Base-by-base conservation (phyloP, 2,329 filamentous ascomycete species). In the Claviceps digitariae region DNA sequence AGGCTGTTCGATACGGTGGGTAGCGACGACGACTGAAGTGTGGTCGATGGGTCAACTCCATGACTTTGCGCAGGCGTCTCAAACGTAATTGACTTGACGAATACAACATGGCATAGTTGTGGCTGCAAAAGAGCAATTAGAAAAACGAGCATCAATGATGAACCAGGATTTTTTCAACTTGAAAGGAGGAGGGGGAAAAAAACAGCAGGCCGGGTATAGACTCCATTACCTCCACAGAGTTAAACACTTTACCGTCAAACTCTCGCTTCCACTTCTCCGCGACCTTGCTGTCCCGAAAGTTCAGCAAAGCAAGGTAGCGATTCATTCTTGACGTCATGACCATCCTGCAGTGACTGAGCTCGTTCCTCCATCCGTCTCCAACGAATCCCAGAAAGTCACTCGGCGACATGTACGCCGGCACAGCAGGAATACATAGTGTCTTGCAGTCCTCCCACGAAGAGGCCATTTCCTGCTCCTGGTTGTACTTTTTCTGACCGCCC, bases 161-260 rank as follows among this genome's bases (percentile, higher is more conserved):
- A 34, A 34, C 3, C 31, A 9, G 10, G 31, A 34, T 34, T 34
- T 46, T 4, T 34, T 46, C 6, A 40, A 38, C 15, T 20, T 29
- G 8, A 15, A 38, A 21, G 25, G 9, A 29, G 27, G 9, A 29
- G 27, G 4, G 9, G 1, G 31, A 7, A 25, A 44, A 44, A 44
- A 21, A 23, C 13, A 36, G 15, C 13, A 36, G 2, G 4, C 27
- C 27, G 27, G 15, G 5, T 15, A 15, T 10, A 36, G 34, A n/a
- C 6, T 2, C 15, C 36, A 38, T 10, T 70, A 88, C 87, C 76
- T 94, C 89, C 76, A 95, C 88, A 55, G 82, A 85, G 63, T 94
- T 95, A 65, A 97, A 97, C 0, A 91, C 79, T 66, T 87, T 93
- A 20, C 93, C 93, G 67, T 97, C 93, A 77, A 91, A 96, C 60